Percentiles rank a stretch among this genome's conserved stretches.
Evolutionary conservation across 768 basidiomycete genomes (phyloP).

Genomic region (Mycena rebaudengoi): DNA sequence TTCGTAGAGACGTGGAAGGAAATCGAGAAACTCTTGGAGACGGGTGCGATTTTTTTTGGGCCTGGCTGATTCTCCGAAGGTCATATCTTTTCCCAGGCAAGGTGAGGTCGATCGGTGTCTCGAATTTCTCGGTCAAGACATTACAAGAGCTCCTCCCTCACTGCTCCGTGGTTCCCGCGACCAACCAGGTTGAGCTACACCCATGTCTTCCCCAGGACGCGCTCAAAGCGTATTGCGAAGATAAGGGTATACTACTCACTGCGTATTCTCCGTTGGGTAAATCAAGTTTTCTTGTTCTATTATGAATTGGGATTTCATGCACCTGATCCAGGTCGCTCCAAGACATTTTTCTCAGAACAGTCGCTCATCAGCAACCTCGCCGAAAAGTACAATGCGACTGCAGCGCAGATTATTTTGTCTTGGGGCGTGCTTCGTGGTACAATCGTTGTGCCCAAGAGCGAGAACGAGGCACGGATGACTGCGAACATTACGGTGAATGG

Average conservation of each 20-base stretch:
- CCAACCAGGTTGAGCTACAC: conserved; percentile 67
- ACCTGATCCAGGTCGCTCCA: conserved; percentile 30
- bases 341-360: conserved; percentile 43
- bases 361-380: conserved; percentile 43
- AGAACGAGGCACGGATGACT: conserved; percentile 12
- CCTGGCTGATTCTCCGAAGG: conserved; percentile 22
- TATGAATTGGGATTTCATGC: conserved; percentile 45
- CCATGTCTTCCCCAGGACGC: conserved; percentile 63
- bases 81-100: conserved; percentile 38
- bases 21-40: conserved; percentile 40
- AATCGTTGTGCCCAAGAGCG: conserved; percentile 68
- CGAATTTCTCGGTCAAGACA: conserved; percentile 62
- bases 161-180: conserved; percentile 57
- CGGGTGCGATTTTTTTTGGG: conserved; percentile 23
- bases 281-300: conserved; percentile 23
- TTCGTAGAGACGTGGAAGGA: conserved; percentile 40
- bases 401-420: conserved; percentile 65
- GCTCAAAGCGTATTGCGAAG: conserved; percentile 57
- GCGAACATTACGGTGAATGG: conserved; percentile 15
- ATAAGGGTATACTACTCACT: conserved; percentile 57
- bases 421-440: conserved; percentile 73
- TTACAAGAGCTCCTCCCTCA: conserved; percentile 49
- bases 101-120: conserved; percentile 60
- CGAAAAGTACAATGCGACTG: conserved; percentile 41
- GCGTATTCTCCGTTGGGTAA: conserved; percentile 19